Conservation (phyloP, 2,329 filamentous ascomycete species). For the Fusarium ramigenum region DNA sequence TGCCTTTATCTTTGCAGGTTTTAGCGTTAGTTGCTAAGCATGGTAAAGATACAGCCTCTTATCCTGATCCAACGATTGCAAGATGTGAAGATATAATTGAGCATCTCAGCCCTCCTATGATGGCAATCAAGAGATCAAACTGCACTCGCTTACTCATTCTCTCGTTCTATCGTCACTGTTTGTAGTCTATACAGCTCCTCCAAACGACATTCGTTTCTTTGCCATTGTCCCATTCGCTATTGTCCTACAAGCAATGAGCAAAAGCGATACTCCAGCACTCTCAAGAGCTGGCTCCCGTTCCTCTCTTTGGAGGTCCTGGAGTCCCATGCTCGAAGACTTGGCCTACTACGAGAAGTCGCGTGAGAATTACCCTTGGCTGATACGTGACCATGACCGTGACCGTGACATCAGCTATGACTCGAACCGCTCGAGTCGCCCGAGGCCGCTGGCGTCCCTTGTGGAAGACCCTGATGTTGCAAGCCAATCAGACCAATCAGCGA, state of each 20-base stretch:
- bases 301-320: constrained; percentile 45
- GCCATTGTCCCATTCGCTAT: background rate
- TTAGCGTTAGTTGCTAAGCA: background rate
- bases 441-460: constrained; percentile 15
- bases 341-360: constrained; percentile 44
- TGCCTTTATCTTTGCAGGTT: background rate
- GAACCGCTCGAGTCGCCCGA: background rate
- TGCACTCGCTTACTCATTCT: constrained; percentile 10
- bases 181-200: background rate
- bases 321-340: constrained; percentile 32
- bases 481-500: background rate
- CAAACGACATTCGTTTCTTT: no score
- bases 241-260: background rate
- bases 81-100: constrained; percentile 9
- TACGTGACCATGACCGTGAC: background rate
- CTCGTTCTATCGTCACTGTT: background rate
- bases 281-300: constrained; percentile 39
- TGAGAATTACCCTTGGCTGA: constrained; percentile 45
- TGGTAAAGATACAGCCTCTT: background rate
- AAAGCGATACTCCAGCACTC: constrained; percentile 15
- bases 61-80: background rate
- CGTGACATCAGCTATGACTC: background rate
- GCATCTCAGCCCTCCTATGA: background rate
- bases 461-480: constrained; percentile 9
- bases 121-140: background rate